Conservation (phyloP, 805 yeast genomes). For the Yarrowia sp. region DNA sequence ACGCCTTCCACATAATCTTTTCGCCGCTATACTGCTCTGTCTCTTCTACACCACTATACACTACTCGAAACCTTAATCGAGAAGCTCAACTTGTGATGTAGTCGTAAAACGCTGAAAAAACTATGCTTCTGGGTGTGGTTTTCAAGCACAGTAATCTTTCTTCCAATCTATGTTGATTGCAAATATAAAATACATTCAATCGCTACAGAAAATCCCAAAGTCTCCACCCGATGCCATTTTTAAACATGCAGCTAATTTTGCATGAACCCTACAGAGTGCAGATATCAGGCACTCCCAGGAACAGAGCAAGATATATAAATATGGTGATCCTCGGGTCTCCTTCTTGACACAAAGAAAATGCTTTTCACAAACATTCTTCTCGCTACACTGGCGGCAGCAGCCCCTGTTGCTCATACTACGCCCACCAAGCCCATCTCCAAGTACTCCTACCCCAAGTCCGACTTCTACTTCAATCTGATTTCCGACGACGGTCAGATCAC, state of each 20-base stretch:
- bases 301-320: not conserved
- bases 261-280: not conserved
- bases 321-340: not conserved
- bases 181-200: too few relatives aligned
- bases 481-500: not conserved
- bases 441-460: not conserved
- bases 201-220: too few relatives aligned
- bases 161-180: too few relatives aligned
- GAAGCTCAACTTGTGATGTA: too few relatives aligned
- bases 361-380: not conserved
- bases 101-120: too few relatives aligned
- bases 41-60: too few relatives aligned
- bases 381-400: not conserved
- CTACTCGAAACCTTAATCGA: too few relatives aligned
- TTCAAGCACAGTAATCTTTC: too few relatives aligned
- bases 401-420: not conserved
- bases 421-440: not conserved
- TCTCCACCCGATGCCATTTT: not conserved
- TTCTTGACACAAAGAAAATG: not conserved
- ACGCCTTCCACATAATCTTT: too few relatives aligned
- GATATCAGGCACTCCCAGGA: not conserved
- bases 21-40: too few relatives aligned
- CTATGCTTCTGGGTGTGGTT: too few relatives aligned
- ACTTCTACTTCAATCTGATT: slow-evolving; percentile 1
- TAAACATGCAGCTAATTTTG: not conserved